These are phyloP conservation scores for Acanthamoeba pearcei DNA, from an alignment of 208 protist species.

Conservation along the genomic window DNA sequence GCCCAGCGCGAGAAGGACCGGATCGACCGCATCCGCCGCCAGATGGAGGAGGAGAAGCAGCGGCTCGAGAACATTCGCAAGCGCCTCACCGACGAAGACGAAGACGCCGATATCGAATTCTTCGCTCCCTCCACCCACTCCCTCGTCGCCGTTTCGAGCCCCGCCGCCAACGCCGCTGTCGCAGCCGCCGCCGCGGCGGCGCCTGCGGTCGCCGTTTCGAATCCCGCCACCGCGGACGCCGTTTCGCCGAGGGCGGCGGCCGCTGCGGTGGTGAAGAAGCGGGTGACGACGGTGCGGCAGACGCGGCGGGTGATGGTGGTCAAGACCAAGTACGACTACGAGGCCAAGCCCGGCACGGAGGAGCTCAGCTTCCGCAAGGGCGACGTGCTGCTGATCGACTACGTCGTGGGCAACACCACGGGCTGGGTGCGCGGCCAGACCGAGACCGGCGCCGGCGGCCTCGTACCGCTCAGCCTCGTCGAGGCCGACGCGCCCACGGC, in stretches of 20 bases:
- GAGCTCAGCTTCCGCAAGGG: slow-evolving; percentile 53
- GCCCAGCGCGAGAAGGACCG: slow-evolving; percentile 52
- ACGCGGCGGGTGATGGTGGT: slow-evolving; percentile 61
- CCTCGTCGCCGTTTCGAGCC: not conserved
- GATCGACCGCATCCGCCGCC: slow-evolving; percentile 29
- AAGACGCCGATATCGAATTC: slow-evolving; percentile 46
- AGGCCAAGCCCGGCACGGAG: not conserved
- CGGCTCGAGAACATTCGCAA: slow-evolving; percentile 37
- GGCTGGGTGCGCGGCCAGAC: slow-evolving; percentile 62
- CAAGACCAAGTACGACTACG: slow-evolving; percentile 63
- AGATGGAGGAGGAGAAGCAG: slow-evolving; percentile 48
- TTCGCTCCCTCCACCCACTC: not conserved
- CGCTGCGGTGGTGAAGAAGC: not conserved
- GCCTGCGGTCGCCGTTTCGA: not conserved
- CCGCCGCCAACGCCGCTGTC: not conserved
- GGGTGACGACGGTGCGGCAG: slow-evolving; percentile 27
- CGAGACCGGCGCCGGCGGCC: slow-evolving; percentile 14
- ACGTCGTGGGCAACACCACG: slow-evolving; percentile 59
- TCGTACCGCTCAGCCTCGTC: not conserved
- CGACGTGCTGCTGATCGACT: slow-evolving; percentile 53
- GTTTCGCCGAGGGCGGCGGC: not conserved
- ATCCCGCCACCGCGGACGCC: not conserved
- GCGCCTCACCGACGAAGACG: slow-evolving; percentile 38
- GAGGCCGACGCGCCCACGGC: not conserved
- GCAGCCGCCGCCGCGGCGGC: not conserved